Percentiles rank a stretch among this genome's conserved stretches.
These are phyloP conservation scores for Incumbomyces lentus DNA, from an alignment of 2,329 filamentous ascomycete species.

Conservation along the genomic window DNA sequence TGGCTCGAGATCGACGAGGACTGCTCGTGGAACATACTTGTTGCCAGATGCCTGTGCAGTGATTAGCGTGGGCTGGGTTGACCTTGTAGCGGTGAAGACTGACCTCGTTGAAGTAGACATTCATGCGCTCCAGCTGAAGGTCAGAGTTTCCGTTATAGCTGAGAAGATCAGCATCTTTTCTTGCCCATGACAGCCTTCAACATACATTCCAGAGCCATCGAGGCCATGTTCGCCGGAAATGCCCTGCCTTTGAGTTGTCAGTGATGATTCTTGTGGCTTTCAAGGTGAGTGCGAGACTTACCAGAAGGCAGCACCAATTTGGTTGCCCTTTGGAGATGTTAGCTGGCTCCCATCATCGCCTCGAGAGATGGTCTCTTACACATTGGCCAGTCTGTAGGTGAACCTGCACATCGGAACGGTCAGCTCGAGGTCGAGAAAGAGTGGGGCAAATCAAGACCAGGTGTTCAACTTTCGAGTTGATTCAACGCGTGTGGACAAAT, in stretches of 20 bases:
- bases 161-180: slow-evolving; percentile 12
- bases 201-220: slow-evolving; percentile 91
- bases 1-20: slow-evolving; percentile 98
- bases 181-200: slow-evolving; percentile 23
- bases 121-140: slow-evolving; percentile 99
- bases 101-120: slow-evolving; percentile 97
- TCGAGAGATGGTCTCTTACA: slow-evolving; percentile 48
- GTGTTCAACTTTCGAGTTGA: slow-evolving; percentile 19
- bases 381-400: slow-evolving; percentile 99
- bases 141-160: slow-evolving; percentile 97
- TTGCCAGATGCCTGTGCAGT: slow-evolving; percentile 69
- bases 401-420: slow-evolving; percentile 60
- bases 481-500: neutral
- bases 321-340: slow-evolving; percentile 67
- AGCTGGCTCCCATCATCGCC: neutral
- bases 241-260: slow-evolving; percentile 54
- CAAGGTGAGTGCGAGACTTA: slow-evolving; percentile 38
- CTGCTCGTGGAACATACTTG: slow-evolving; percentile 98
- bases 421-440: slow-evolving; percentile 40
- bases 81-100: slow-evolving; percentile 18
- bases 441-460: slow-evolving; percentile 25
- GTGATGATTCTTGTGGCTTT: slow-evolving; percentile 19
- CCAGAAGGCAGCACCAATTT: slow-evolving; percentile 99
- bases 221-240: slow-evolving; percentile 91
- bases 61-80: slow-evolving; percentile 6